A percentile compares a stretch with the other conserved stretches of the same genome.
These are phyloP conservation scores for Phyllosticta citriasiana DNA, from an alignment of 2,329 filamentous ascomycete genomes.

Conservation along the genomic window DNA sequence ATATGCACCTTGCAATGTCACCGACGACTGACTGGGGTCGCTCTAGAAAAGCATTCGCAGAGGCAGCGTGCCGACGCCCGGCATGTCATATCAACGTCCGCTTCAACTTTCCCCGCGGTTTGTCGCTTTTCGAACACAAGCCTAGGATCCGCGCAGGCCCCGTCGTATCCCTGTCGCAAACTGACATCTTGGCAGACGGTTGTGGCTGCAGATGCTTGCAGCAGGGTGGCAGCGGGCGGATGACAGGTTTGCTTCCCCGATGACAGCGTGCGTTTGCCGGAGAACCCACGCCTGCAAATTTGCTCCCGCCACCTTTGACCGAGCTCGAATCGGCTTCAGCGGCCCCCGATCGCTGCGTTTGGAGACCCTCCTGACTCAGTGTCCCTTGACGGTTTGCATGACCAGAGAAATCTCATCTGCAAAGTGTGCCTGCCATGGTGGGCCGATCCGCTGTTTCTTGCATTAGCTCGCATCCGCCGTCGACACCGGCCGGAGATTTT, in stretches of 20 bases:
- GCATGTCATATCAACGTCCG: not conserved
- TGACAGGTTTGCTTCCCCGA: not conserved
- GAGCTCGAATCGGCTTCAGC: not conserved
- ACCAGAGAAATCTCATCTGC: not conserved
- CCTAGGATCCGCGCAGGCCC: not conserved
- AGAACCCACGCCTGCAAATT: not conserved
- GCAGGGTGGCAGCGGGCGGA: not conserved
- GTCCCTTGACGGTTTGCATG: not conserved
- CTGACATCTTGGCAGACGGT: not conserved
- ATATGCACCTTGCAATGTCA: not conserved
- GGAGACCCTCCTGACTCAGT: not conserved
- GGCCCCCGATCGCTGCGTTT: not conserved
- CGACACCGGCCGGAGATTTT: not conserved
- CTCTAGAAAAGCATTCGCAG: not conserved
- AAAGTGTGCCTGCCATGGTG: not conserved
- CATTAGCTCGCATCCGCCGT: not conserved
- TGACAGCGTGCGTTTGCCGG: not conserved
- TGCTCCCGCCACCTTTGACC: not conserved
- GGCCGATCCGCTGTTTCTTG: not conserved
- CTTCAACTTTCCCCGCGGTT: not conserved
- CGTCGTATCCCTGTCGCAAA: not conserved
- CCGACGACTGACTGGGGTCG: not conserved
- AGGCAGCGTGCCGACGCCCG: not conserved
- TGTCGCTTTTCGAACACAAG: not conserved
- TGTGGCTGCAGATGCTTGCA: not conserved